Conservation (phyloP, 139 green algal genomes). For the Pedinophyceae sp. region DNA sequence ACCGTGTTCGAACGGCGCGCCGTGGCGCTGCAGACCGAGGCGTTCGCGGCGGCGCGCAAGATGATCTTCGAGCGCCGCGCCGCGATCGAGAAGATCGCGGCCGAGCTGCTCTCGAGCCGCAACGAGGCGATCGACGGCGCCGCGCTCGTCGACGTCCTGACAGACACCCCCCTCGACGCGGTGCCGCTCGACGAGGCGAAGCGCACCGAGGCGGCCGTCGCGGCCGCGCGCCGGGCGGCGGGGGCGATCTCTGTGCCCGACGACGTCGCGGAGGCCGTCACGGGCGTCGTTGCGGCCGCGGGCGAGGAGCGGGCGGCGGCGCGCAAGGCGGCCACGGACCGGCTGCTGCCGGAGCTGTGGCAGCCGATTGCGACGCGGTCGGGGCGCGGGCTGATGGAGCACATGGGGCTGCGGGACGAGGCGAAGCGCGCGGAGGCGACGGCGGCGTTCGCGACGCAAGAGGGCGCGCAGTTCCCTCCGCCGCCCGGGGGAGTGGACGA, state of each 20-base stretch:
- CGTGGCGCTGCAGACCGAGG: slow-evolving; percentile 23
- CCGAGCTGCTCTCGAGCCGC: slow-evolving; percentile 15
- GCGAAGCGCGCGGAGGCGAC: slow-evolving; percentile 13
- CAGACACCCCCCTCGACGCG: slow-evolving; percentile 1
- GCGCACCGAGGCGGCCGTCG: neutral
- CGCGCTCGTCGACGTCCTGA: slow-evolving; percentile 27
- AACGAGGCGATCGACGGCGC: slow-evolving; percentile 25
- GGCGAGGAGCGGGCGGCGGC: neutral
- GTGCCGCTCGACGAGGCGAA: slow-evolving; percentile 1
- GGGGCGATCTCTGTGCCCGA: slow-evolving; percentile 33
- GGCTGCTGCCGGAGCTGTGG: neutral
- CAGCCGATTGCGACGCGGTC: neutral
- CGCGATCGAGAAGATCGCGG: slow-evolving; percentile 25
- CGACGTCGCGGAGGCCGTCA: slow-evolving; percentile 23
- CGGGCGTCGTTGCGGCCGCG: neutral
- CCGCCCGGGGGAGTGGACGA: too few relatives aligned
- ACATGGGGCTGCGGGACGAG: slow-evolving; percentile 13
- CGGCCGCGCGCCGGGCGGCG: slow-evolving; percentile 9
- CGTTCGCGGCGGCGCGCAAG: slow-evolving; percentile 16
- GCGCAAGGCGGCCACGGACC: neutral
- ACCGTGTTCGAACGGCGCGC: slow-evolving; percentile 7
- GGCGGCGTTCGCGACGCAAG: slow-evolving; percentile 4
- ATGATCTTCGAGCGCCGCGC: slow-evolving; percentile 2
- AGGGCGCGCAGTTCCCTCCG: slow-evolving; percentile 9
- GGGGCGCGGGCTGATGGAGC: slow-evolving; percentile 2